phyloP scores from a whole-genome alignment of 176 grass and related monocot genomes.

The Carex parvula region DNA sequence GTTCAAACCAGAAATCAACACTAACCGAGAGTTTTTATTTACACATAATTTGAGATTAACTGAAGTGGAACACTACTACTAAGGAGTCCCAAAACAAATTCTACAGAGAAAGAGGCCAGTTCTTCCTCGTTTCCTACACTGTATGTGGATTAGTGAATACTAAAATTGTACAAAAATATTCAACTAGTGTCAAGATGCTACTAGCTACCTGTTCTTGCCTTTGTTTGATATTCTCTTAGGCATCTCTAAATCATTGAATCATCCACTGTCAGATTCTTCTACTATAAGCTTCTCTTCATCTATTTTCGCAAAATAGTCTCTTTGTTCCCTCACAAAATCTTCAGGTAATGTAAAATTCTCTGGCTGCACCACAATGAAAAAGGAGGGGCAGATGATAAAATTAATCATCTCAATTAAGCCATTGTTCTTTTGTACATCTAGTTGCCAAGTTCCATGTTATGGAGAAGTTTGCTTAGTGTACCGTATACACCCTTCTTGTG shows the following conservation, averaged over 20 bases:
- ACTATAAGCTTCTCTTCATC: constrained; percentile 30
- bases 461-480: neutral
- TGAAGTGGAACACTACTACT: neutral
- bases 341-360: constrained; percentile 1
- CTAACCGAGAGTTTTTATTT: neutral
- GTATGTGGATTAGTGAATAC: neutral
- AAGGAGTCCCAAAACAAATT: constrained; percentile 6
- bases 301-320: constrained; percentile 15
- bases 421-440: neutral
- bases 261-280: neutral
- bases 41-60: neutral
- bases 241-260: neutral
- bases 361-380: constrained; percentile 6
- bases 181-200: neutral
- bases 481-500: neutral
- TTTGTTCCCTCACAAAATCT: constrained; percentile 23
- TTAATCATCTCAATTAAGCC: neutral
- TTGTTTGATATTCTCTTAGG: neutral
- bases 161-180: constrained; percentile 18
- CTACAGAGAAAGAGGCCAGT: neutral
- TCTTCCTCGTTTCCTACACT: neutral
- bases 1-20: neutral
- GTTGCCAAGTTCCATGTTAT: neutral
- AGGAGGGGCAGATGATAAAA: neutral
- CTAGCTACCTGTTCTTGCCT: neutral